Evolutionary conservation across 768 basidiomycete genomes (phyloP).

Genomic region (Trametopsis cervina): DNA sequence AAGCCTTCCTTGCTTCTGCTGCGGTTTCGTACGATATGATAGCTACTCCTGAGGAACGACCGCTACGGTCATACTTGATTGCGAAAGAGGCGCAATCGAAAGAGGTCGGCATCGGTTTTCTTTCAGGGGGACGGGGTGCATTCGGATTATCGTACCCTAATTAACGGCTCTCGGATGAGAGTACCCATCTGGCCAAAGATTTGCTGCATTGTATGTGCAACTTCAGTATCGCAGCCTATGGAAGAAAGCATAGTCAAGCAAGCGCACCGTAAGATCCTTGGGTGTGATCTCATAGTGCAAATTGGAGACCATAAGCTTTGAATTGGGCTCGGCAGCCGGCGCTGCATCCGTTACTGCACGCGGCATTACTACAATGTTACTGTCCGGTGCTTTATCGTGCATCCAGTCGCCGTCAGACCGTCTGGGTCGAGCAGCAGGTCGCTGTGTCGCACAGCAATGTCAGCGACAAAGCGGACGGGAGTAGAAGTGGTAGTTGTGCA

Average conservation of each 20-base stretch:
- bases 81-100: conserved; percentile 33
- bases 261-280: conserved; percentile 78
- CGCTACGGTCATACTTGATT: conserved; percentile 91
- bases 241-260: not conserved
- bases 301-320: conserved; percentile 75
- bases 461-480: not conserved
- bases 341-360: conserved; percentile 20
- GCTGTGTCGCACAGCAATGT: conserved; percentile 32
- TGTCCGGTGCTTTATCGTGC: conserved; percentile 65
- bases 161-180: conserved; percentile 85
- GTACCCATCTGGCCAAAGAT: conserved; percentile 92
- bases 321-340: conserved; percentile 28
- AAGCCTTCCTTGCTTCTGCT: conserved; percentile 75
- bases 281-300: conserved; percentile 89
- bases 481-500: conserved; percentile 15
- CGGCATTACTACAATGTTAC: conserved; percentile 20
- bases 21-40: conserved; percentile 73
- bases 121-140: conserved; percentile 51
- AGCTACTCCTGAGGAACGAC: conserved; percentile 82
- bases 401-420: conserved; percentile 62
- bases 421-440: conserved; percentile 41
- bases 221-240: not conserved
- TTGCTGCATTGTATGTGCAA: conserved; percentile 37
- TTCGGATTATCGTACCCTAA: conserved; percentile 76
- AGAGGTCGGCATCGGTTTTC: conserved; percentile 38